Conservation (phyloP, 73 alveolate genomes). For the Paramecium sonneborni region DNA sequence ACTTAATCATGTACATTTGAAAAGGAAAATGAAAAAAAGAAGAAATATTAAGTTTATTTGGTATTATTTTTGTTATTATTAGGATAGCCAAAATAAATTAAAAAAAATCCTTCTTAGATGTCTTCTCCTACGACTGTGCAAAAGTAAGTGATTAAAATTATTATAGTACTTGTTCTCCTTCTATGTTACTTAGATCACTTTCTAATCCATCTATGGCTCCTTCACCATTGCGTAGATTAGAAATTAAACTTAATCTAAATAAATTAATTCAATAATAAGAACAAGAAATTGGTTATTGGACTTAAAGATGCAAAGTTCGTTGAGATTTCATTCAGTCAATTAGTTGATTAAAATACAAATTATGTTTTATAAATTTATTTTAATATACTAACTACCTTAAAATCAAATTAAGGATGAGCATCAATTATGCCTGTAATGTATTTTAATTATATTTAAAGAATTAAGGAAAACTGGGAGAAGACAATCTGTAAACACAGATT, state of each 20-base stretch:
- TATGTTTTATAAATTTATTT: conserved; percentile 9
- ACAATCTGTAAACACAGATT: conserved; percentile 1
- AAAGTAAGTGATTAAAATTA: background rate
- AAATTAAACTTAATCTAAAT: conserved; percentile 17
- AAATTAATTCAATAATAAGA: conserved; percentile 1
- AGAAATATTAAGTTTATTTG: conserved; percentile 51
- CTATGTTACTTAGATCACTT: background rate
- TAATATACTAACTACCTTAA: conserved; percentile 38
- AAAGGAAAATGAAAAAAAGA: conserved; percentile 49
- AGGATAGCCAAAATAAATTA: conserved; percentile 1
- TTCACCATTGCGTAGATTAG: background rate
- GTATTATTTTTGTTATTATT: background rate
- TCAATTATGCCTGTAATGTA: conserved; percentile 47
- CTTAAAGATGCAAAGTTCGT: conserved; percentile 41
- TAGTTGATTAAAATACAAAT: background rate
- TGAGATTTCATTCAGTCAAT: background rate
- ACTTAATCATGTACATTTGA: conserved; percentile 53
- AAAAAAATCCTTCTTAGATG: conserved; percentile 28
- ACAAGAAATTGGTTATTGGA: conserved; percentile 40
- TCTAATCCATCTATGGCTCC: conserved; percentile 55
- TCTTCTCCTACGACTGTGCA: conserved; percentile 21
- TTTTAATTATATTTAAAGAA: background rate
- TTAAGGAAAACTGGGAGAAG: background rate
- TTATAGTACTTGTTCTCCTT: conserved; percentile 43
- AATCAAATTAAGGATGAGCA: conserved; percentile 50